A percentile compares a stretch with the other conserved stretches of the same genome.
Evolutionary conservation across 768 basidiomycete genomes (phyloP).

Genomic region (Dentipellis fragilis): DNA sequence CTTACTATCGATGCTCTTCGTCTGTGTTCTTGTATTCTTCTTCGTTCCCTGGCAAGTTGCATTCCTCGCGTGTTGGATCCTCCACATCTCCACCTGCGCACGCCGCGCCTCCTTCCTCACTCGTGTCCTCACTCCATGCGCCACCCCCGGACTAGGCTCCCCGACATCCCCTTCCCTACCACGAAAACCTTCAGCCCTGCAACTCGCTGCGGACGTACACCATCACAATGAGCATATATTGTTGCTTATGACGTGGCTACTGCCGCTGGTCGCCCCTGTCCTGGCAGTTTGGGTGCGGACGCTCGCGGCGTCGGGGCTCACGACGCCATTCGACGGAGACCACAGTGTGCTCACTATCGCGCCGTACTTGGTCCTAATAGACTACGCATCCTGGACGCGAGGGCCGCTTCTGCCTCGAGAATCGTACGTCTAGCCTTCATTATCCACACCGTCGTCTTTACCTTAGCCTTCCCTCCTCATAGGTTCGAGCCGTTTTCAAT

Average conservation of each 20-base stretch:
- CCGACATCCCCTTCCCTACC: background rate
- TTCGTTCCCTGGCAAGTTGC: constrained; percentile 91
- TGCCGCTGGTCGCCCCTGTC: constrained; percentile 69
- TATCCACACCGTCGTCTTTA: background rate
- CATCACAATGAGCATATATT: constrained; percentile 53
- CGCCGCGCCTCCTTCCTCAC: constrained; percentile 8
- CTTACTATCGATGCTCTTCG: constrained; percentile 44
- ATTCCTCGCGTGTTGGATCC: constrained; percentile 75
- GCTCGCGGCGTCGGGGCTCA: constrained; percentile 66
- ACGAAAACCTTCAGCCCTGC: background rate
- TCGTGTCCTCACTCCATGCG: constrained; percentile 3
- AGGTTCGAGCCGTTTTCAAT: constrained; percentile 25
- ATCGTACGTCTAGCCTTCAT: background rate
- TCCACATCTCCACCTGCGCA: constrained; percentile 62
- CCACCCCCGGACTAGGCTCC: background rate
- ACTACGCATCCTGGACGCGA: constrained; percentile 45
- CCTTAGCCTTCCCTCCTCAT: background rate
- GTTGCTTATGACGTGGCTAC: constrained; percentile 69
- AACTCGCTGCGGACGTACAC: constrained; percentile 6
- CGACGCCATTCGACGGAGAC: constrained; percentile 73
- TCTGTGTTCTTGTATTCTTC: constrained; percentile 58
- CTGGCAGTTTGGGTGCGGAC: constrained; percentile 88
- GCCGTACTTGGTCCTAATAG: constrained; percentile 55
- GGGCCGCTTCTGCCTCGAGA: constrained; percentile 23
- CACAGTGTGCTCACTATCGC: constrained; percentile 59